Conservation (phyloP, 768 basidiomycete genomes). For the Coprinellus aureogranulatus region DNA sequence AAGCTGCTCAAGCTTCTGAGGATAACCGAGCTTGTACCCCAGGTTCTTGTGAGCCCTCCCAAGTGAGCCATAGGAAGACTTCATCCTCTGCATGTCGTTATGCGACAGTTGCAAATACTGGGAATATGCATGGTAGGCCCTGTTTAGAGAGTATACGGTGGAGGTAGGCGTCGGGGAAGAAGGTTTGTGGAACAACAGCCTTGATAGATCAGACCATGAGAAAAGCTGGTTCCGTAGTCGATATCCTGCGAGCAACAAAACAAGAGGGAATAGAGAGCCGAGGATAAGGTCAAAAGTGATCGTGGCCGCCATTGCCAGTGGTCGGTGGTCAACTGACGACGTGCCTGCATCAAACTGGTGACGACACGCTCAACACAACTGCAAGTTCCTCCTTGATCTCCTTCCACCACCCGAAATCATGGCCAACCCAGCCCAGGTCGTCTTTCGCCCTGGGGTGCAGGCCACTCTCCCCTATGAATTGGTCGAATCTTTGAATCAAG, state of each 20-base stretch:
- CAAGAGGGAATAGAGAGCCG: slow-evolving; percentile 37
- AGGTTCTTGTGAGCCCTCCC: slow-evolving; percentile 46
- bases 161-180: slow-evolving; percentile 10
- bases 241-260: slow-evolving; percentile 29
- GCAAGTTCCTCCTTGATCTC: not conserved
- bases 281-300: slow-evolving; percentile 35
- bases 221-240: slow-evolving; percentile 24
- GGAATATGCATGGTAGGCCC: slow-evolving; percentile 43
- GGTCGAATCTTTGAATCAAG: slow-evolving; percentile 52
- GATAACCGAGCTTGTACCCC: slow-evolving; percentile 52
- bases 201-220: slow-evolving; percentile 24
- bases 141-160: slow-evolving; percentile 33
- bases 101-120: slow-evolving; percentile 41
- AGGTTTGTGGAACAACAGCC: slow-evolving; percentile 22
- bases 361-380: not conserved
- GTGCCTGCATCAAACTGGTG: not conserved
- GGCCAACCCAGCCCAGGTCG: slow-evolving; percentile 1
- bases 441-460: slow-evolving; percentile 12
- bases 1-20: slow-evolving; percentile 47
- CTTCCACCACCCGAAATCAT: not conserved
- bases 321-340: not conserved
- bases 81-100: slow-evolving; percentile 42
- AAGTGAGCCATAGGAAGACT: slow-evolving; percentile 41
- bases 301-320: not conserved
- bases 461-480: slow-evolving; percentile 52